Evolutionary conservation across 768 basidiomycete genomes (phyloP).

Genomic region (Collybia mongolica): DNA sequence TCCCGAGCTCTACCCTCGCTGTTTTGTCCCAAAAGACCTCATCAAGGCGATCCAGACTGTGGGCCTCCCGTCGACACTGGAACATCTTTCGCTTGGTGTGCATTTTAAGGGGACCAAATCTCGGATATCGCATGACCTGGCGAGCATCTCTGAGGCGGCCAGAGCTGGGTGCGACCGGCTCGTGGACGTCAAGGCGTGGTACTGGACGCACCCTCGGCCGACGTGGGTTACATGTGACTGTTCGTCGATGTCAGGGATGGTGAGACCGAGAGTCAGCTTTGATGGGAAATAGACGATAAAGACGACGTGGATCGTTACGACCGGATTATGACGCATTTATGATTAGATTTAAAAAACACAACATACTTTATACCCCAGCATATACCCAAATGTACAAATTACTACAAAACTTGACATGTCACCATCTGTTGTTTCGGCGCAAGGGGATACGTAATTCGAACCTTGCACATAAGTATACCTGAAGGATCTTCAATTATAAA

Average conservation of each 20-base stretch:
- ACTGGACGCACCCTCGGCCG: not conserved
- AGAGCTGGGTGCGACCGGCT: not conserved
- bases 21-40: not conserved
- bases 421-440: too few species aligned
- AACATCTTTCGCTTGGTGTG: not conserved
- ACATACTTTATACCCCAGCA: too few species aligned
- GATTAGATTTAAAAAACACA: too few species aligned
- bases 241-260: not conserved
- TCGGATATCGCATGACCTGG: not conserved
- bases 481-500: too few species aligned
- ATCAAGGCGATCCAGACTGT: not conserved
- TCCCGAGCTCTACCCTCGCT: constrained; percentile 1
- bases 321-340: too few species aligned
- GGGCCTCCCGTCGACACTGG: not conserved
- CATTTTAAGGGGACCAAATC: not conserved
- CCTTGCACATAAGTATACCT: too few species aligned
- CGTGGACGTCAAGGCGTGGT: not conserved
- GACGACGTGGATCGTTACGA: too few species aligned
- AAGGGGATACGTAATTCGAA: too few species aligned
- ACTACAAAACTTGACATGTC: too few species aligned
- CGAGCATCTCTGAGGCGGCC: not conserved
- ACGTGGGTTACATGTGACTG: not conserved
- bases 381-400: too few species aligned
- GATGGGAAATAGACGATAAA: too few species aligned
- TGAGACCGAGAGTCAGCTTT: too few species aligned